Percentiles rank a stretch among this genome's conserved stretches.
These are phyloP conservation scores for Wickerhamiella occidentalis DNA, from an alignment of 805 yeast genomes.

Conservation along the genomic window DNA sequence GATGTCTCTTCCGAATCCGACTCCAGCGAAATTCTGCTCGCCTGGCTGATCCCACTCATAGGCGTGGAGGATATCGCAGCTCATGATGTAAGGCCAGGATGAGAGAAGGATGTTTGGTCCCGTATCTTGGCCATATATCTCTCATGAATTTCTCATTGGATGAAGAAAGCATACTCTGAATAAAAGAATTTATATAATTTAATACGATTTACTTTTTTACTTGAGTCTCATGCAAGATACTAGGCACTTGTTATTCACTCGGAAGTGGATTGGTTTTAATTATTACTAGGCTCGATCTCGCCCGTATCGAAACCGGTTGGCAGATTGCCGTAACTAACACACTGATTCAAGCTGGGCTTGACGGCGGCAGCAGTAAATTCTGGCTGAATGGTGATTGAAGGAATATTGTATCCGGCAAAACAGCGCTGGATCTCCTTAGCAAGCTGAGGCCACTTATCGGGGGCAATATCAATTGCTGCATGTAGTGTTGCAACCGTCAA, in stretches of 20 bases:
- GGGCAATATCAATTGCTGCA: slow-evolving; percentile 54
- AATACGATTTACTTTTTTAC: too few species aligned
- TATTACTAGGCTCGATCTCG: too few species aligned
- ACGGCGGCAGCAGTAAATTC: slow-evolving; percentile 40
- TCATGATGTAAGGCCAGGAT: slow-evolving; percentile 30
- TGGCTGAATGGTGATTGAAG: slow-evolving; percentile 92
- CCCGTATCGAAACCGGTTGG: slow-evolving; percentile 11
- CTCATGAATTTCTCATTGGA: too few species aligned
- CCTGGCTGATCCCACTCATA: slow-evolving; percentile 45
- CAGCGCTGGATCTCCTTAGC: slow-evolving; percentile 68
- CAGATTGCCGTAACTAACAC: slow-evolving; percentile 15
- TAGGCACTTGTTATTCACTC: too few species aligned
- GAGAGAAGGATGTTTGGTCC: too few species aligned
- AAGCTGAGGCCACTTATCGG: slow-evolving; percentile 54
- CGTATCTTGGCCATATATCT: too few species aligned
- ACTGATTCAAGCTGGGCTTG: slow-evolving; percentile 9
- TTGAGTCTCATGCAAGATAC: too few species aligned
- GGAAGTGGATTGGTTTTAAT: too few species aligned
- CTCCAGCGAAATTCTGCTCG: slow-evolving; percentile 50
- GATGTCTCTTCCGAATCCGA: slow-evolving; percentile 72
- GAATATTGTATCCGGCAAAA: slow-evolving; percentile 73
- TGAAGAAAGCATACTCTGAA: too few species aligned
- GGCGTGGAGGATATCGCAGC: slow-evolving; percentile 50
- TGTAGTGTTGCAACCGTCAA: slow-evolving; percentile 81
- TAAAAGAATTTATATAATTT: too few species aligned